A percentile compares a stretch with the other conserved stretches of the same genome.
Conservation (phyloP, 257 asterid genomes). For the Parsonsia alboflavescens region DNA sequence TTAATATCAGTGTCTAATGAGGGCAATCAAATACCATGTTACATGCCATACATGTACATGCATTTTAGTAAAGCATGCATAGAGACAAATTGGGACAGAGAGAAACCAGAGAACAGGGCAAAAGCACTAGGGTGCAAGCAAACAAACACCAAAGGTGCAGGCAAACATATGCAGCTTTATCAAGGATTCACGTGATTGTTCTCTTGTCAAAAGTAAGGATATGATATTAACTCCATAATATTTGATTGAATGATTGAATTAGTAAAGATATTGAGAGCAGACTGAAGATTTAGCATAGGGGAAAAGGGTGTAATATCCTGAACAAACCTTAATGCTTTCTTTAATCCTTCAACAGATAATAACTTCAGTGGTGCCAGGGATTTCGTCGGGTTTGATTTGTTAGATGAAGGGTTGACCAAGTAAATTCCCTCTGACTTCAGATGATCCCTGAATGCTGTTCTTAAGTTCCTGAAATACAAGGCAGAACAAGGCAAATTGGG, state of each 20-base stretch:
- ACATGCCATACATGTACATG: not conserved
- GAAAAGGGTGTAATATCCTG: not conserved
- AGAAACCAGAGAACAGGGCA: not conserved
- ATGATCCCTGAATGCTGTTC: slow-evolving; percentile 63
- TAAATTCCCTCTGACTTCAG: slow-evolving; percentile 78
- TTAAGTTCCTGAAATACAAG: slow-evolving; percentile 55
- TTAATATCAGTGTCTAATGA: slow-evolving; percentile 1
- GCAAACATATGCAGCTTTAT: not conserved
- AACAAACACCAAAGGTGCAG: too few species aligned
- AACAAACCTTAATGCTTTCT: slow-evolving; percentile 74
- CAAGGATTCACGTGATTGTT: not conserved
- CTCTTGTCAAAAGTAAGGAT: not conserved
- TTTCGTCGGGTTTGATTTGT: slow-evolving; percentile 38
- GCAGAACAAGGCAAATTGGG: slow-evolving; percentile 6
- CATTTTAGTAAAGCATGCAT: not conserved
- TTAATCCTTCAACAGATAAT: slow-evolving; percentile 77
- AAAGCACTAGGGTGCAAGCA: too few species aligned
- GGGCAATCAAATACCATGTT: slow-evolving; percentile 1
- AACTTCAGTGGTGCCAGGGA: slow-evolving; percentile 57
- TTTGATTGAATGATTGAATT: not conserved
- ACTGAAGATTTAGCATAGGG: not conserved
- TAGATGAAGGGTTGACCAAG: slow-evolving; percentile 46
- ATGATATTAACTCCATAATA: not conserved
- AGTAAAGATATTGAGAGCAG: too few species aligned
- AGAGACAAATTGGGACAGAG: not conserved